phyloP scores from a whole-genome alignment of 176 grass and related monocot species.

The Eragrostis curvula region DNA sequence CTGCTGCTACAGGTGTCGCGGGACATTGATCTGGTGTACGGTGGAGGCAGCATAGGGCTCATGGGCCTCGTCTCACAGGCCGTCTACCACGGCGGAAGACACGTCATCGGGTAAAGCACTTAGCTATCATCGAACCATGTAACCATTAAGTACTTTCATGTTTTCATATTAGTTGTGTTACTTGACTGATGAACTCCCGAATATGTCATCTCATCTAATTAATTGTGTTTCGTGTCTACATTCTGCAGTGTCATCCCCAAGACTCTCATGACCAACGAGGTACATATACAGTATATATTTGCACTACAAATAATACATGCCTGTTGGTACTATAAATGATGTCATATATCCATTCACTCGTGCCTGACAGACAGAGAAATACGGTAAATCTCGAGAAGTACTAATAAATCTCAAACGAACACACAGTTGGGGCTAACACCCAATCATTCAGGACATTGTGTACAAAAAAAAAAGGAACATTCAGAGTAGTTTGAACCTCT shows the following conservation, averaged over 20 bases:
- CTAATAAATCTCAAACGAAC: too few relatives aligned
- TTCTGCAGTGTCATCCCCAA: conserved; percentile 3
- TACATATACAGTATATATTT: neutral
- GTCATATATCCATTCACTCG: neutral
- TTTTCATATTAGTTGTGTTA: too few relatives aligned
- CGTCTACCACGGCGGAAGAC: conserved; percentile 57
- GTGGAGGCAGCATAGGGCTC: conserved; percentile 67
- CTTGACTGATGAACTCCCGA: too few relatives aligned
- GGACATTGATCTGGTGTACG: conserved; percentile 72
- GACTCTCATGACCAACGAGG: conserved; percentile 67
- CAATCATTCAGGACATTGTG: too few relatives aligned
- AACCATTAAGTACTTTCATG: neutral
- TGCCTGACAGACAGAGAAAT: neutral
- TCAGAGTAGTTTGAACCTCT: too few relatives aligned
- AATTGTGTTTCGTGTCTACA: neutral
- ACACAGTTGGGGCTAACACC: too few relatives aligned
- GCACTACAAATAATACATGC: too few relatives aligned
- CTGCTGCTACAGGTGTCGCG: conserved; percentile 48
- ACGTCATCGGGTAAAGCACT: conserved; percentile 58
- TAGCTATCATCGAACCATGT: neutral
- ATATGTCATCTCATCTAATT: neutral
- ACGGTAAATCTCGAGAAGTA: too few relatives aligned
- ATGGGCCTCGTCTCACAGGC: conserved; percentile 70
- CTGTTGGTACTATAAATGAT: too few relatives aligned
- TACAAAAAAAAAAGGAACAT: too few relatives aligned